A percentile compares a stretch with the other conserved stretches of the same genome.
Evolutionary conservation across 495 filamentous ascomycete genomes (phyloP).

Genomic region (Lasiosphaeria ovina): DNA sequence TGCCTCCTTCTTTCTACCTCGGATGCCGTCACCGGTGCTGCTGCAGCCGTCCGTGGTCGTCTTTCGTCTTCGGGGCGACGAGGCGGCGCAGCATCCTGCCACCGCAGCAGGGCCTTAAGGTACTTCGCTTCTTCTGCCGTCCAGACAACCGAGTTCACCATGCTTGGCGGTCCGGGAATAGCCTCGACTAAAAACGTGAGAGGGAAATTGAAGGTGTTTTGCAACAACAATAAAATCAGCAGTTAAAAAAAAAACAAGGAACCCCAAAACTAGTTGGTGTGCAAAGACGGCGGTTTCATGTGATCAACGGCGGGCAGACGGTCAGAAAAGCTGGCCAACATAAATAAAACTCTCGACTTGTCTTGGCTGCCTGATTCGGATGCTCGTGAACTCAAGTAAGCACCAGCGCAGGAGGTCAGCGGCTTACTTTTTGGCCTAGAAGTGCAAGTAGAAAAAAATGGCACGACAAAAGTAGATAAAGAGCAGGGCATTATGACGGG

Average conservation of each 20-base stretch:
- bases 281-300: no score
- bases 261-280: no score
- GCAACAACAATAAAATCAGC: no score
- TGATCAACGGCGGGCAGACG: no score
- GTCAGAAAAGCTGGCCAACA: no score
- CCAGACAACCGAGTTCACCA: conserved; percentile 36
- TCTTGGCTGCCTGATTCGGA: no score
- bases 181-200: neutral
- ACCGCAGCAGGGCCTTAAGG: conserved; percentile 41
- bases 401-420: no score
- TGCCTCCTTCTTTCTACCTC: neutral
- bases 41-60: conserved; percentile 9
- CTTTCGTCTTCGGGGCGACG: conserved; percentile 14
- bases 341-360: no score
- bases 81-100: conserved; percentile 30
- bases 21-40: neutral
- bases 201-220: neutral
- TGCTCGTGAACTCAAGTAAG: no score
- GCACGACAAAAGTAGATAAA: neutral
- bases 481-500: neutral
- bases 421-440: neutral
- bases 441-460: neutral
- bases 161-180: conserved; percentile 5
- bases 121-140: conserved; percentile 44
- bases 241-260: no score